phyloP scores from a whole-genome alignment of 805 yeast species.

The Wickerhamomyces chambardii region DNA sequence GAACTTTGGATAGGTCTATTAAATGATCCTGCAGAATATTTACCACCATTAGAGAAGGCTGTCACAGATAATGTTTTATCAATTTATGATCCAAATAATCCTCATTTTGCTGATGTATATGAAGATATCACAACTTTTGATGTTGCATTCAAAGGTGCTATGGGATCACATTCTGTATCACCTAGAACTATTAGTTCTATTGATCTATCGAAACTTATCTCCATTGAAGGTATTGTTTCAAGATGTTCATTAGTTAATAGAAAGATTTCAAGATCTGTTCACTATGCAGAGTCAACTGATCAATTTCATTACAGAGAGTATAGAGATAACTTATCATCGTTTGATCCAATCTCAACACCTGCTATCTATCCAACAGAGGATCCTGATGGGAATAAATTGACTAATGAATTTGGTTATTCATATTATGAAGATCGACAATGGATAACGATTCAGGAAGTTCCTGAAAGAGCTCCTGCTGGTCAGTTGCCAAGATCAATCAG shows the following conservation, averaged over 20 bases:
- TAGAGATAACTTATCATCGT: constrained; percentile 85
- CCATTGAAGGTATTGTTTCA: constrained; percentile 93
- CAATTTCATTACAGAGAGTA: constrained; percentile 88
- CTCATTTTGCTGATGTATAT: constrained; percentile 38
- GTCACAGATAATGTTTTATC: constrained; percentile 71
- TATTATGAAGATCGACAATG: constrained; percentile 94
- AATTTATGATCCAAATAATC: constrained; percentile 54
- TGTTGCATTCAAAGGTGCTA: constrained; percentile 81
- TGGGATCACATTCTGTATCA: constrained; percentile 79
- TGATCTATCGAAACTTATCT: constrained; percentile 71
- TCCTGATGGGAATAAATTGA: constrained; percentile 78
- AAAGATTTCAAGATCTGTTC: constrained; percentile 84
- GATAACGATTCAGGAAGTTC: constrained; percentile 92
- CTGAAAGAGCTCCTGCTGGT: constrained; percentile 97
- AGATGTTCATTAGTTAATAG: constrained; percentile 91
- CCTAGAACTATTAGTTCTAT: constrained; percentile 81
- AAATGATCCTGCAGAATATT: constrained; percentile 68
- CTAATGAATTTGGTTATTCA: constrained; percentile 88
- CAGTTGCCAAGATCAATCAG: constrained; percentile 93
- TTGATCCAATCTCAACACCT: constrained; percentile 74
- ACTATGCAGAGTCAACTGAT: constrained; percentile 78
- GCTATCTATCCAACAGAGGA: constrained; percentile 92
- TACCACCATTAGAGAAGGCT: constrained; percentile 88
- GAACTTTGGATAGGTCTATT: constrained; percentile 72
- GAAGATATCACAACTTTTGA: constrained; percentile 59